Evolutionary conservation across 805 yeast species (phyloP), one percentile per base, ranked within the genome.

Genomic region (Ascoidea tarda): DNA sequence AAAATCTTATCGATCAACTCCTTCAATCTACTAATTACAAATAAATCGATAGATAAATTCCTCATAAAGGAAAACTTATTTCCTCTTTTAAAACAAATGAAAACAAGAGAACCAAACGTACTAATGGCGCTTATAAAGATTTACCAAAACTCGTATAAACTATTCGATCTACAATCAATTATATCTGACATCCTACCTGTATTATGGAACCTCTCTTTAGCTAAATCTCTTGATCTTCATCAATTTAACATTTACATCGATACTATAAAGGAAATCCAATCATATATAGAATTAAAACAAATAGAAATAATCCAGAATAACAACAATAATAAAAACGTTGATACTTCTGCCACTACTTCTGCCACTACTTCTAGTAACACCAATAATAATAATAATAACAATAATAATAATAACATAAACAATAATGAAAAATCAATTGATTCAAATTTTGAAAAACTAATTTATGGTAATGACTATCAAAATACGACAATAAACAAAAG

Each of bases 1-100:
- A 91, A 93, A 61, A 69, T 84, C 16, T 73, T 78, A 14, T 78
- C 93, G 1, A 71, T 88, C 28, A 68, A 73, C 16, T 73, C 86
- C 1, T 81, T 89, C 59, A 72, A 76, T 12, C 61, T 69, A 49
- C 66, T 89, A 60, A 75, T 86, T 16, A 75, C 71, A 21, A 69
- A 73, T 21, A 80, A 81, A 55, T 75, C 79, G 5, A 73, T 89
- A 51, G 96, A 90, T 59, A 80, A 79, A 58, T 75, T 78, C 51
- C 77, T 85, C 2, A 77, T 89, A 42, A 73, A 74, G 44, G 97
- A 91, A 50, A 87, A 84, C 52, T 70, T 93, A 46, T 66, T 93
- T n/a, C 96, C 96, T 0, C 67, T 91, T 28, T 70, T 91, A 53
- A 76, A 77, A 59, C 77, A 79, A 14, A 77, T 87, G 75, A 87